Percentiles rank a stretch among this genome's conserved stretches.
Evolutionary conservation across 139 green algal genomes (phyloP).

Genomic region (Trebouxia sp.): DNA sequence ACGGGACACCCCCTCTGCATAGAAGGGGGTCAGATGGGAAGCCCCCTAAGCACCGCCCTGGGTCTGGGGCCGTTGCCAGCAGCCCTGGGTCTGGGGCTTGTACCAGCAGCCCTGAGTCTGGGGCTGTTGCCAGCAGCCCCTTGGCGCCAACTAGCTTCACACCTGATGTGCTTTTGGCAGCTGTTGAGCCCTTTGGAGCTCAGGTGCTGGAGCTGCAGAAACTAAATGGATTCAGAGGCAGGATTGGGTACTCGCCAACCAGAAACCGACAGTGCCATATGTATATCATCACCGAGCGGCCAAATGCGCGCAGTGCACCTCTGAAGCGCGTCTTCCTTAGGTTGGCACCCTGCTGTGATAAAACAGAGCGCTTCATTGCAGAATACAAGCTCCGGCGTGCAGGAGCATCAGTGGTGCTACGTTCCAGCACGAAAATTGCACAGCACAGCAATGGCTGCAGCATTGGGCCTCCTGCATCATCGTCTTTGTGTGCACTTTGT

Average conservation of each 20-base stretch:
- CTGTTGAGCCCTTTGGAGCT: slow-evolving; percentile 60
- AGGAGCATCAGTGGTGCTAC: no score
- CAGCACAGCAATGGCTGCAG: no score
- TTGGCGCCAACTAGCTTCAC: neutral
- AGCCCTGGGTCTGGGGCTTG: neutral
- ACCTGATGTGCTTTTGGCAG: slow-evolving; percentile 48
- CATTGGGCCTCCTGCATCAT: no score
- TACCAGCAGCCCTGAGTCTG: neutral
- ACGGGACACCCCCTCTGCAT: neutral
- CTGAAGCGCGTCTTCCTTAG: slow-evolving; percentile 85
- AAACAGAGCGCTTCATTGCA: no score
- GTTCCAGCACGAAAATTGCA: no score
- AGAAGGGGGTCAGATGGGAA: neutral
- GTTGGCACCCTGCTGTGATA: neutral
- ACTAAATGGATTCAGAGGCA: slow-evolving; percentile 39
- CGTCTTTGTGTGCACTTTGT: no score
- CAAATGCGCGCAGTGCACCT: slow-evolving; percentile 44
- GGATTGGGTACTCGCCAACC: slow-evolving; percentile 63
- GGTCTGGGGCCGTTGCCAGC: neutral
- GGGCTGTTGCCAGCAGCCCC: no score
- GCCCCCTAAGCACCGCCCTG: neutral
- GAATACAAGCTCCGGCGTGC: no score
- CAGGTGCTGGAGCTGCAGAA: slow-evolving; percentile 82
- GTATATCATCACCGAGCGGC: slow-evolving; percentile 72
- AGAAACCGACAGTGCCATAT: slow-evolving; percentile 93